These are phyloP conservation scores for Cryphonectria radicalis DNA, from an alignment of 2,329 filamentous ascomycete species.

Conservation along the genomic window DNA sequence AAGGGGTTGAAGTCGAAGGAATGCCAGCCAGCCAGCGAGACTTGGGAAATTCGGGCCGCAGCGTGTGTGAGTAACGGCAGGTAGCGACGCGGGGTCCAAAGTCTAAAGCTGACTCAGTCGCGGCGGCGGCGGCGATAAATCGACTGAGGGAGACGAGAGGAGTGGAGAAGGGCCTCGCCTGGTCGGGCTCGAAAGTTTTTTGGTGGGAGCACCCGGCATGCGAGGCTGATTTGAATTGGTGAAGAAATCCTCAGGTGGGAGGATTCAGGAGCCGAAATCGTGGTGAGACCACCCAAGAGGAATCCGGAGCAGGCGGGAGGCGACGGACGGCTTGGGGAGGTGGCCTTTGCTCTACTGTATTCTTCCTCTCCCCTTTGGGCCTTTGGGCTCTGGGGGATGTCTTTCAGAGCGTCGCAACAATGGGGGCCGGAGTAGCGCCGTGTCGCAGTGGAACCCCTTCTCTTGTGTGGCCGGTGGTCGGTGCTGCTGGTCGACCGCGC, in stretches of 20 bases:
- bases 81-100: slow-evolving; percentile 30
- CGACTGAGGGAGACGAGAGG: slow-evolving; percentile 2
- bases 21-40: slow-evolving; percentile 23
- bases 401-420: slow-evolving; percentile 20
- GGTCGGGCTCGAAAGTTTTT: slow-evolving; percentile 8
- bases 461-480: neutral
- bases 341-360: slow-evolving; percentile 18
- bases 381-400: slow-evolving; percentile 2
- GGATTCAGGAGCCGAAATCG: slow-evolving; percentile 20
- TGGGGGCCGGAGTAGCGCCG: slow-evolving; percentile 24
- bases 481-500: slow-evolving; percentile 3
- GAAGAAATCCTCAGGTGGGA: slow-evolving; percentile 3
- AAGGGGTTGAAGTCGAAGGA: slow-evolving; percentile 29
- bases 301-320: slow-evolving; percentile 5
- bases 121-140: slow-evolving; percentile 7
- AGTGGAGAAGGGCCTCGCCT: slow-evolving; percentile 1
- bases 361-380: slow-evolving; percentile 15
- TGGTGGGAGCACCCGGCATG: neutral
- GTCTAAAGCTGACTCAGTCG: slow-evolving; percentile 27
- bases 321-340: slow-evolving; percentile 15
- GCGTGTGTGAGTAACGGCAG: slow-evolving; percentile 23
- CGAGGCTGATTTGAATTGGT: slow-evolving; percentile 2
- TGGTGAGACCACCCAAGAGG: slow-evolving; percentile 1
- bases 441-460: slow-evolving; percentile 25
- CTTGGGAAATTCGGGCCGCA: slow-evolving; percentile 16